Conservation (phyloP, 805 yeast species). For the Kuraishia molischiana region DNA sequence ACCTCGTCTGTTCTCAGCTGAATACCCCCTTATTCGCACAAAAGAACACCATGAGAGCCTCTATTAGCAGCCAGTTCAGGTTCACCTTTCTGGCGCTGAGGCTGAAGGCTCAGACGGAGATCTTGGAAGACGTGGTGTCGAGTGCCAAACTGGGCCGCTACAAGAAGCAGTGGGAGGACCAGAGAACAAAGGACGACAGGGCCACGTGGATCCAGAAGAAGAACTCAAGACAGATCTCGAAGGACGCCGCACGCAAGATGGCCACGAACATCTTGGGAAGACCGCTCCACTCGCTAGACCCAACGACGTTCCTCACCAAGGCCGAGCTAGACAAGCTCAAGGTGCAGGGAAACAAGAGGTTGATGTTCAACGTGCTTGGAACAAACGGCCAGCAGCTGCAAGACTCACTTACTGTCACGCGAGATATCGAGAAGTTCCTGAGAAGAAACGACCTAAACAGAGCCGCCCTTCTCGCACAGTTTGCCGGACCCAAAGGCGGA, state of each 20-base stretch:
- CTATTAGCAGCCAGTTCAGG: too few species aligned
- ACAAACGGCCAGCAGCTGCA: slow-evolving; percentile 44
- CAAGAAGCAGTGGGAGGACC: background rate
- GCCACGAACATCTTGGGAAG: slow-evolving; percentile 11
- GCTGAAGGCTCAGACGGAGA: too few species aligned
- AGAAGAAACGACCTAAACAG: slow-evolving; percentile 27
- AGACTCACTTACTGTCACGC: slow-evolving; percentile 47
- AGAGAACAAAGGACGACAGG: background rate
- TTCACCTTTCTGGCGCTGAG: too few species aligned
- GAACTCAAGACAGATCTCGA: slow-evolving; percentile 13
- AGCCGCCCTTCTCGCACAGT: slow-evolving; percentile 28
- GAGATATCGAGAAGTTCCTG: slow-evolving; percentile 43
- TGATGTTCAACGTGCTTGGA: slow-evolving; percentile 49
- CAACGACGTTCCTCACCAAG: slow-evolving; percentile 14
- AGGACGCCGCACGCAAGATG: slow-evolving; percentile 17
- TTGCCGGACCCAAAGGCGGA: slow-evolving; percentile 38
- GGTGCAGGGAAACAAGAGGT: slow-evolving; percentile 23
- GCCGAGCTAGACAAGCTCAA: slow-evolving; percentile 16
- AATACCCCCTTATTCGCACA: too few species aligned
- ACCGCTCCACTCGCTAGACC: slow-evolving; percentile 10
- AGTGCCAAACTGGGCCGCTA: background rate
- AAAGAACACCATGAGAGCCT: too few species aligned
- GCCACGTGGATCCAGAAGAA: slow-evolving; percentile 6
- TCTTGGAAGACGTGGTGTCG: too few species aligned
- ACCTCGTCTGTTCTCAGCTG: too few species aligned